Percentiles rank a stretch among this genome's conserved stretches.
These are phyloP conservation scores for Neofusicoccum kwambonambiense DNA, from an alignment of 2,329 filamentous ascomycete genomes.

Conservation along the genomic window DNA sequence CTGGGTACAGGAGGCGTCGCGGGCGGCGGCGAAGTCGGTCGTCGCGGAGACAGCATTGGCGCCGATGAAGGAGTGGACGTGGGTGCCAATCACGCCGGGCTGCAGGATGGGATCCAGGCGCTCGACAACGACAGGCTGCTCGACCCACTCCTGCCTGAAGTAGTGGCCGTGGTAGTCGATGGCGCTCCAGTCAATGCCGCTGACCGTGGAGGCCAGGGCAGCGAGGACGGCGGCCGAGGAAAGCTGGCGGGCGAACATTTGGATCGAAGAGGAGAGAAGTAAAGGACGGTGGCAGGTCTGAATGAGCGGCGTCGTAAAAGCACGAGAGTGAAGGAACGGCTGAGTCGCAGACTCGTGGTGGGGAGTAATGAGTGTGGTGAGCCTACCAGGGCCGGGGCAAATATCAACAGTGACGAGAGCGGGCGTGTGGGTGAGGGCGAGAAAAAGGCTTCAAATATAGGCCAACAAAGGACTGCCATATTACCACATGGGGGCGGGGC, in stretches of 20 bases:
- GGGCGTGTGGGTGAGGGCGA: neutral
- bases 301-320: neutral
- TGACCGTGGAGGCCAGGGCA: slow-evolving; percentile 27
- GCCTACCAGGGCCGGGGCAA: slow-evolving; percentile 10
- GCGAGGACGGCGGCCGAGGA: slow-evolving; percentile 24
- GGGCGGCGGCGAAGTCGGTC: slow-evolving; percentile 29
- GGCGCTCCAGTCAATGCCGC: slow-evolving; percentile 26
- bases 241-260: slow-evolving; percentile 29
- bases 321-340: neutral
- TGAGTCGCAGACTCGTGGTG: slow-evolving; percentile 15
- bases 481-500: neutral
- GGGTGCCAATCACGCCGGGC: slow-evolving; percentile 33
- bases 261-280: slow-evolving; percentile 4
- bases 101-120: slow-evolving; percentile 36
- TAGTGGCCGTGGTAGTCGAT: slow-evolving; percentile 39
- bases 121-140: slow-evolving; percentile 35
- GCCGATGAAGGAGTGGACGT: slow-evolving; percentile 41
- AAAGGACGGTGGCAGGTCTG: neutral
- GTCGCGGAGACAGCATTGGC: slow-evolving; percentile 32
- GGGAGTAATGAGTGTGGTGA: neutral
- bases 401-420: neutral
- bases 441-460: neutral
- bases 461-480: neutral
- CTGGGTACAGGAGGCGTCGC: slow-evolving; percentile 35
- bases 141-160: slow-evolving; percentile 38